phyloP scores from a whole-genome alignment of 2,329 filamentous ascomycete genomes.

The Didymella segeticola region DNA sequence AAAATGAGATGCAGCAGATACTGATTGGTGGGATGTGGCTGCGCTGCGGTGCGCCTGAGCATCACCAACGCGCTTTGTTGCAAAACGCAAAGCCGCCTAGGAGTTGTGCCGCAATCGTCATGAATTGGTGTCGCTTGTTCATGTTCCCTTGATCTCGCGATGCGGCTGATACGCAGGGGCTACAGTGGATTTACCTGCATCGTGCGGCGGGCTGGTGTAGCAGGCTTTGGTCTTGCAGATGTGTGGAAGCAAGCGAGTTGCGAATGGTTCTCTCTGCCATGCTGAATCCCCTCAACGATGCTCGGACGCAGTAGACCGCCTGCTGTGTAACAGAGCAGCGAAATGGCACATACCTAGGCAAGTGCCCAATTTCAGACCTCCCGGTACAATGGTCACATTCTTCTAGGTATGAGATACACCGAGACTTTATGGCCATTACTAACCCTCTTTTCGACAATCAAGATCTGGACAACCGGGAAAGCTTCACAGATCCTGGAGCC shows the following conservation, averaged over 20 bases:
- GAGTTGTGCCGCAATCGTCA: background rate
- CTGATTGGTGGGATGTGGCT: background rate
- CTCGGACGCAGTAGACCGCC: background rate
- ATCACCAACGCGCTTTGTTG: background rate
- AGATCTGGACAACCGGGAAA: background rate
- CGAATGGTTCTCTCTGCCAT: background rate
- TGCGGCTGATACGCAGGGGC: too few relatives aligned
- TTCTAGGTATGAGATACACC: background rate
- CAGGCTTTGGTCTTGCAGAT: too few relatives aligned
- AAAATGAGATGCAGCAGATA: background rate
- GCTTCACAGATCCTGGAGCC: background rate
- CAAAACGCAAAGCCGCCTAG: background rate
- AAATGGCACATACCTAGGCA: background rate
- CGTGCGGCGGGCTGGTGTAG: too few relatives aligned
- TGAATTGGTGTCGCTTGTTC: background rate
- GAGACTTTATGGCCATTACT: background rate
- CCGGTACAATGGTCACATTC: background rate
- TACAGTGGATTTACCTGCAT: too few relatives aligned
- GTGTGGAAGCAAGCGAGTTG: background rate
- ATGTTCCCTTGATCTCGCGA: too few relatives aligned
- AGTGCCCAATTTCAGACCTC: background rate
- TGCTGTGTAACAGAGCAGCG: background rate
- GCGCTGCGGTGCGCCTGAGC: background rate
- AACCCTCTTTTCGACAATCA: too few relatives aligned
- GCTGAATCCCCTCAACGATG: background rate